A percentile compares a stretch with the other conserved stretches of the same genome.
Evolutionary conservation across 179 eudicot genomes (phyloP).

Genomic region (Dionaea muscipula): DNA sequence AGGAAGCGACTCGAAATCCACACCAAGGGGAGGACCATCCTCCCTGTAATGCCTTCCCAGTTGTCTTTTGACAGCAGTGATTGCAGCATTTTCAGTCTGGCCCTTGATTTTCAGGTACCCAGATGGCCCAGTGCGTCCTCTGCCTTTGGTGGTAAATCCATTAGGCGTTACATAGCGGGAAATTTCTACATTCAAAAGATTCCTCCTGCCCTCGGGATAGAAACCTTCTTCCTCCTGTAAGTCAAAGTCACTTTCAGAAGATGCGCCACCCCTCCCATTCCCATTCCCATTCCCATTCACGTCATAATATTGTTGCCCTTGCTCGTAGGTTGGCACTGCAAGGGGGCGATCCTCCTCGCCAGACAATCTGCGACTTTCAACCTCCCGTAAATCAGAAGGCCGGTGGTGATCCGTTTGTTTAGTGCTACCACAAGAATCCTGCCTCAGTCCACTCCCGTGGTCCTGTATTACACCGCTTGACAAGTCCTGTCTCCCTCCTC

Average conservation of each 20-base stretch:
- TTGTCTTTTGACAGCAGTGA: slow-evolving; percentile 89
- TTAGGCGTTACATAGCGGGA: slow-evolving; percentile 34
- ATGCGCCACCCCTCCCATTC: too few relatives aligned
- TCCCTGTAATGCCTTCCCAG: slow-evolving; percentile 59
- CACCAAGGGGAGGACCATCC: slow-evolving; percentile 88
- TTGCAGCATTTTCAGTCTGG: slow-evolving; percentile 63
- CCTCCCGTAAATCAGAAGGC: slow-evolving; percentile 59
- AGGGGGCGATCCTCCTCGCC: slow-evolving; percentile 37
- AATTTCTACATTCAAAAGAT: slow-evolving; percentile 20
- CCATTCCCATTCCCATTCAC: slow-evolving; percentile 37
- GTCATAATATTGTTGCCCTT: slow-evolving; percentile 23
- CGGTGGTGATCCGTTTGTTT: slow-evolving; percentile 59
- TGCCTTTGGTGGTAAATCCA: slow-evolving; percentile 22
- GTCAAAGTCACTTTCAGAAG: slow-evolving; percentile 70
- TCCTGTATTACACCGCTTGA: slow-evolving; percentile 79
- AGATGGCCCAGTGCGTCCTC: slow-evolving; percentile 55
- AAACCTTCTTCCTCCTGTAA: slow-evolving; percentile 22
- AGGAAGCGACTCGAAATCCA: slow-evolving; percentile 85
- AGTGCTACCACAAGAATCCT: slow-evolving; percentile 97
- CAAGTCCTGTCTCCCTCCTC: slow-evolving; percentile 56
- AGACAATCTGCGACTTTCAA: slow-evolving; percentile 55
- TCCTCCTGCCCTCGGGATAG: slow-evolving; percentile 26
- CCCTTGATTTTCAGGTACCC: slow-evolving; percentile 88
- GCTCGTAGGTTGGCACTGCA: slow-evolving; percentile 38
- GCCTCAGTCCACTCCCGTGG: slow-evolving; percentile 71